These are phyloP conservation scores for Polytrichum formosum DNA, from an alignment of 225 moss, liverwort and hornwort species.

Conservation along the genomic window DNA sequence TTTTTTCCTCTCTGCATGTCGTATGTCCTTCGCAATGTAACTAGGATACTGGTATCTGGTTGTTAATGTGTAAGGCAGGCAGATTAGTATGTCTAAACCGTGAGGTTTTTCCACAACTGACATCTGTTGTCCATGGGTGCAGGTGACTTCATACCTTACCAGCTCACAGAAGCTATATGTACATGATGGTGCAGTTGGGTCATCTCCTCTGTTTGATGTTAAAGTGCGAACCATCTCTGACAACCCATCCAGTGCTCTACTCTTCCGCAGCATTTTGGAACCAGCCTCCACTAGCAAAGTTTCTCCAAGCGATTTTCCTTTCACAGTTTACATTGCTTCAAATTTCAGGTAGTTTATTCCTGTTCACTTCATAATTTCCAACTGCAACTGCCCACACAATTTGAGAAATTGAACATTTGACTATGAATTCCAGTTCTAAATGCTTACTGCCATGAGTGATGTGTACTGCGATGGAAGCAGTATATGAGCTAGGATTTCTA, in stretches of 20 bases:
- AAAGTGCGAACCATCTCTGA: slow-evolving; percentile 64
- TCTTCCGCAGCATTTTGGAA: slow-evolving; percentile 53
- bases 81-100: too few species aligned
- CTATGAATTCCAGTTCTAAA: too few species aligned
- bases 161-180: slow-evolving; percentile 48
- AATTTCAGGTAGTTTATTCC: slow-evolving; percentile 39
- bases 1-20: neutral
- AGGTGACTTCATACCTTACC: slow-evolving; percentile 46
- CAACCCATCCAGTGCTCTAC: slow-evolving; percentile 53
- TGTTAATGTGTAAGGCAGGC: too few species aligned
- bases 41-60: too few species aligned
- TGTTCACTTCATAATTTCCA: neutral
- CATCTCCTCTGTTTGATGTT: slow-evolving; percentile 53
- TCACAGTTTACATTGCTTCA: slow-evolving; percentile 60
- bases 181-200: slow-evolving; percentile 67
- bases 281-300: slow-evolving; percentile 48
- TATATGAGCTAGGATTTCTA: too few species aligned
- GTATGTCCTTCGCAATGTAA: too few species aligned
- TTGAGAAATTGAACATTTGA: too few species aligned
- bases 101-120: too few species aligned
- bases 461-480: too few species aligned
- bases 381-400: too few species aligned
- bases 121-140: neutral
- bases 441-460: too few species aligned
- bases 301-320: slow-evolving; percentile 44